Base-by-base conservation (phyloP, 495 filamentous ascomycete species). In the Neurospora sp. region DNA sequence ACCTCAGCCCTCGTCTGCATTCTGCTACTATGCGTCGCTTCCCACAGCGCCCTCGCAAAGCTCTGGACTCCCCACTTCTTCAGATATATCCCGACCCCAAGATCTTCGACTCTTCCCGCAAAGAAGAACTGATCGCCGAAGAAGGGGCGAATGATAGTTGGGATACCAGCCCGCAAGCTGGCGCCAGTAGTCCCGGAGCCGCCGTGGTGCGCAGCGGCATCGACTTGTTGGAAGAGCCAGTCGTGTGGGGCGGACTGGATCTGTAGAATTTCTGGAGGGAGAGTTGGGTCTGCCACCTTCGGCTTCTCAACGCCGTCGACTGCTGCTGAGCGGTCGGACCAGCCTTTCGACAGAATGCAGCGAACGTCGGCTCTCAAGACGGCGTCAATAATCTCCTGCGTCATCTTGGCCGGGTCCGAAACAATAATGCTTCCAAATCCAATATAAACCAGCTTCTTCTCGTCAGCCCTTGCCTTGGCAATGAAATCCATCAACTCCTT, bases 111-210 rank as follows among this genome's bases (percentile, higher is more conserved):
- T 0, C 96, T 89, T 16, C 85, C 88, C 3, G 93, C 96, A 78
- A 95, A 98, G 84, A 99, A 99, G 85, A 93, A 97, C 77, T 99
- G 96, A 75, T 99, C 96, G 5, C 96, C 96, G 79, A 99, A 99
- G 82, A 98, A 98, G 0, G 96, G 96, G 73, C 96, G 94, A 78
- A 98, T 90, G 73, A 99, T 94, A 3, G 96, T 98, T 0, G 96
- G 96, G 22, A 98, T 87, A 14, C 96, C 96, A 10, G 95, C 94
- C 70, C 96, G 87, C 46, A 99, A 84, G 78, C 94, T 97, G 4
- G 96, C 96, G 4, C 96, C 96, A 5, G 96, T 99, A 2, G 96
- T 99, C 6, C 96, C 96, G 40, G 95, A 93, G 40, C 96, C 96
- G 61, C 96, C 96, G 76, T 99, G 96, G 79, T 99, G 96, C 35